These are phyloP conservation scores for Kitagawia praeruptora DNA, from an alignment of 129 eudicot genomes.

Conservation along the genomic window DNA sequence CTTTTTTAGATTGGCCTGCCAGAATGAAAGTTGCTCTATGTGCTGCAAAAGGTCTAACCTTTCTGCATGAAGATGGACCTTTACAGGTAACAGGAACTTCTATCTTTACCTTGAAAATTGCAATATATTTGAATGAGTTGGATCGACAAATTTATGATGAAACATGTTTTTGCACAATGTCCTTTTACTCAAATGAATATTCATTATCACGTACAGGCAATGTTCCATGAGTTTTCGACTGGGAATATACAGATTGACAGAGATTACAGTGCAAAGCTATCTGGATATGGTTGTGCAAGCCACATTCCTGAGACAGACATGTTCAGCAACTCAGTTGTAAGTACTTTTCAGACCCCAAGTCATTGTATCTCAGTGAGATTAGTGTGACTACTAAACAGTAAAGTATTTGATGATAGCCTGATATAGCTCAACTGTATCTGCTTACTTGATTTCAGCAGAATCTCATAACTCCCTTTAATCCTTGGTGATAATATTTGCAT, in stretches of 20 bases:
- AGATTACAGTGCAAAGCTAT: conserved; percentile 93
- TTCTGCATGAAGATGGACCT: conserved; percentile 96
- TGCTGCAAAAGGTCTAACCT: conserved; percentile 97
- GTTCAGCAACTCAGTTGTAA: conserved; percentile 51
- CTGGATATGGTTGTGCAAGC: conserved; percentile 92
- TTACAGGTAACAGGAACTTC: conserved; percentile 58
- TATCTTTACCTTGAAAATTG: background rate
- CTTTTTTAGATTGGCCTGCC: conserved; percentile 88
- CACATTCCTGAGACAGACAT: conserved; percentile 65
- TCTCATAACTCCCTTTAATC: background rate
- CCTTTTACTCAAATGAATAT: background rate
- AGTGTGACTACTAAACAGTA: background rate
- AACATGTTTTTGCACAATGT: background rate
- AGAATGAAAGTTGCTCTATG: conserved; percentile 89
- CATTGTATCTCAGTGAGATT: background rate
- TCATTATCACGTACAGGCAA: conserved; percentile 64
- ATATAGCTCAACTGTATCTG: background rate
- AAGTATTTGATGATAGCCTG: background rate
- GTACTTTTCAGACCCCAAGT: conserved; percentile 16
- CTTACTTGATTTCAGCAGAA: background rate
- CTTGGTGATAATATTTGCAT: background rate
- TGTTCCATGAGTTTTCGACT: conserved; percentile 94
- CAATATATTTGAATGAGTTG: background rate
- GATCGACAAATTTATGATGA: background rate
- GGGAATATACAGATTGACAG: conserved; percentile 89